phyloP scores from a whole-genome alignment of 306 rosid genomes.

The Datisca glomerata region DNA sequence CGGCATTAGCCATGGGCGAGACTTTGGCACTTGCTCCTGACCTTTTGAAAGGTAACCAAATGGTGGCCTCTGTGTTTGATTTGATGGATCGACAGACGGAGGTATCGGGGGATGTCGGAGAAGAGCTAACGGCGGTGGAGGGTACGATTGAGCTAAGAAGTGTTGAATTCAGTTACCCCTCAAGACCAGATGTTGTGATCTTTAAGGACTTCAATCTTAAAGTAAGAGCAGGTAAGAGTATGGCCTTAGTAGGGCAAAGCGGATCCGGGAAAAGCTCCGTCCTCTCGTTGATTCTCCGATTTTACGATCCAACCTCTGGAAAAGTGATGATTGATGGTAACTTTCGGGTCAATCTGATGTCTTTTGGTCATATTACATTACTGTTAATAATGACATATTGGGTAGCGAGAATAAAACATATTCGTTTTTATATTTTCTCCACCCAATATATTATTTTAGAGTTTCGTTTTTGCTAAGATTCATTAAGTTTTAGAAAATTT shows the following conservation, averaged over 20 bases:
- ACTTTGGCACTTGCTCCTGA: constrained; percentile 86
- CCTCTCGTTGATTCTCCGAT: constrained; percentile 70
- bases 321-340: constrained; percentile 86
- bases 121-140: constrained; percentile 56
- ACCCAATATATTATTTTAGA: too few relatives aligned
- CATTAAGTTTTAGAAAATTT: too few relatives aligned
- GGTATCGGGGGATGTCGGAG: constrained; percentile 45
- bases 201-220: constrained; percentile 71
- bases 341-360: constrained; percentile 10
- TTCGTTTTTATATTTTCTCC: too few relatives aligned
- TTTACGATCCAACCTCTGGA: constrained; percentile 74
- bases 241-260: constrained; percentile 91
- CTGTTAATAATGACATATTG: too few relatives aligned
- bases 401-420: too few relatives aligned
- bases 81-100: constrained; percentile 63
- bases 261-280: constrained; percentile 99
- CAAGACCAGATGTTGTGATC: constrained; percentile 76
- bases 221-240: constrained; percentile 62
- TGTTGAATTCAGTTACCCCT: constrained; percentile 73
- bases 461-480: too few relatives aligned
- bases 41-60: constrained; percentile 86
- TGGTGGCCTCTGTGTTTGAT: constrained; percentile 89
- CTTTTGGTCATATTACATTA: constrained; percentile 1
- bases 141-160: constrained; percentile 76
- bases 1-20: constrained; percentile 94